Evolutionary conservation across 1,284 basidiomycete species (phyloP).

Genomic region (Sanghuangporus baumii): DNA sequence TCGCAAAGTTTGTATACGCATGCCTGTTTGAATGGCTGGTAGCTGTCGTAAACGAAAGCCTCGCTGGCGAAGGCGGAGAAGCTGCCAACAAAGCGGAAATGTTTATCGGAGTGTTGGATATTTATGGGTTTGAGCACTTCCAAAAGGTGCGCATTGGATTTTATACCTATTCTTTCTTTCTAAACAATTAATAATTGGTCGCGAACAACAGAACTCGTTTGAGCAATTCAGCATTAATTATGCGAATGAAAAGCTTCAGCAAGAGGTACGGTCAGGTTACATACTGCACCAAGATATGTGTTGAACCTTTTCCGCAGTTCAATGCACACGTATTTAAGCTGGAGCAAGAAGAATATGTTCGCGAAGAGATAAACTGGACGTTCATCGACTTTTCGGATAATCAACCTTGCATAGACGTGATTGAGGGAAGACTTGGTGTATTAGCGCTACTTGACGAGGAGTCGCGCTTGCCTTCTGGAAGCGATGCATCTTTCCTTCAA

Average conservation of each 20-base stretch:
- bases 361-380: conserved; percentile 98
- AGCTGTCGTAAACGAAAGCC: conserved; percentile 92
- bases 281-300: not conserved
- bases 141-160: conserved; percentile 60
- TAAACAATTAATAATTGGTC: not conserved
- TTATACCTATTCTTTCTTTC: not conserved
- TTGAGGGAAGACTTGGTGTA: conserved; percentile 96
- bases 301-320: conserved; percentile 50
- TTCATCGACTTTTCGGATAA: conserved; percentile 99
- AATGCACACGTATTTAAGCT: conserved; percentile 99
- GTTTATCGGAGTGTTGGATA: conserved; percentile 99
- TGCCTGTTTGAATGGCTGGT: conserved; percentile 99
- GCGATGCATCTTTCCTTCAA: conserved; percentile 89
- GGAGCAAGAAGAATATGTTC: conserved; percentile 98
- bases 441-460: conserved; percentile 96
- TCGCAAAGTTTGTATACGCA: conserved; percentile 98
- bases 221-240: conserved; percentile 99
- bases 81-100: conserved; percentile 86
- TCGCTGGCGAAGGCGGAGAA: conserved; percentile 86
- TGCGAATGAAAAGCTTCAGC: conserved; percentile 97
- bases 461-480: conserved; percentile 92
- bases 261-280: conserved; percentile 55
- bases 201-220: conserved; percentile 74
- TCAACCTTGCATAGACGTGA: conserved; percentile 97
- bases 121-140: conserved; percentile 96